Conservation (phyloP, 2,329 filamentous ascomycete genomes). For the Daldinia sp. region DNA sequence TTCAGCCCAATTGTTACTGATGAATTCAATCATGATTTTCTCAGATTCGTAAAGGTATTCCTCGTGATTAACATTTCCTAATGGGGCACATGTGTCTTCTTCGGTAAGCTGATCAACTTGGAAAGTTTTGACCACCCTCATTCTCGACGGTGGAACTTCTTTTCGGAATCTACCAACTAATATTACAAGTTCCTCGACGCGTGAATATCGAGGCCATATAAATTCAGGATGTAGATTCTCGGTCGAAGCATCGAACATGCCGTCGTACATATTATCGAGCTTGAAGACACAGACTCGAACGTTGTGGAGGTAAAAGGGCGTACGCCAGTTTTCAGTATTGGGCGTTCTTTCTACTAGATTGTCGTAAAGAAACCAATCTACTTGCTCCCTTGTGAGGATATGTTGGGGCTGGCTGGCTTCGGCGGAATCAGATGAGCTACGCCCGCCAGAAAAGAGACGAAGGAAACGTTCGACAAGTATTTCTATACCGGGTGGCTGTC, state of each 20-base stretch:
- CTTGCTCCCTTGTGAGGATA: background rate
- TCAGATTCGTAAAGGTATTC: background rate
- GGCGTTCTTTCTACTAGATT: background rate
- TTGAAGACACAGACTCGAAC: conserved; percentile 10
- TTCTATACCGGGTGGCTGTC: background rate
- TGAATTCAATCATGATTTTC: conserved; percentile 8
- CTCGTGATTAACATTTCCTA: background rate
- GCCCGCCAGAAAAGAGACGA: background rate
- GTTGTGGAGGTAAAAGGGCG: background rate
- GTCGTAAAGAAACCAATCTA: conserved; percentile 30
- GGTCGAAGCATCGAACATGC: background rate
- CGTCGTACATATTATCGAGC: conserved; percentile 13
- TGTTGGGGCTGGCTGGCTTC: background rate
- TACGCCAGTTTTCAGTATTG: background rate
- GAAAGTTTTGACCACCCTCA: conserved; percentile 5
- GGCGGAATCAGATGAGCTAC: background rate
- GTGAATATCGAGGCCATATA: background rate
- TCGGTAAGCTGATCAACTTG: background rate
- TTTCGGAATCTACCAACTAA: conserved; percentile 16
- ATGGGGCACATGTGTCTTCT: background rate
- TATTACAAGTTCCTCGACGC: conserved; percentile 21
- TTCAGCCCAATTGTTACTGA: background rate
- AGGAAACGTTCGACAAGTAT: background rate
- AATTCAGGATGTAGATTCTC: background rate
- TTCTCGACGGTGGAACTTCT: conserved; percentile 12